Conservation (phyloP, 2,329 filamentous ascomycete genomes). For the Ceratocystis eucalypticola region DNA sequence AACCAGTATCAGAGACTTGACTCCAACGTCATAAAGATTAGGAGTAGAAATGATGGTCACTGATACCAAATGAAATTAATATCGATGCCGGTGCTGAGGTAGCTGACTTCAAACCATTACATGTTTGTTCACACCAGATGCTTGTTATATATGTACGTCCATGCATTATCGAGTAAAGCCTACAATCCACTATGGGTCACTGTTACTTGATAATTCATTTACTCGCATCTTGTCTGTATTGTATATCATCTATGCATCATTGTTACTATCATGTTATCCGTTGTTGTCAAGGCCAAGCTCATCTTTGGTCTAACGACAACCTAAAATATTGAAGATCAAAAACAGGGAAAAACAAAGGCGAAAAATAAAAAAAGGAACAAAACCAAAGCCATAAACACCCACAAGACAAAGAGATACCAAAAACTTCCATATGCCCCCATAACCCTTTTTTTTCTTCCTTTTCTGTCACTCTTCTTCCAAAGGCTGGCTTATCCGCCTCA, state of each 20-base stretch:
- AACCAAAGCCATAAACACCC: background rate
- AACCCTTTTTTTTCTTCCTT: conserved; percentile 10
- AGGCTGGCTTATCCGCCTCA: background rate
- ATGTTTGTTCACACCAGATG: too few species aligned
- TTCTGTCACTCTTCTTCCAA: background rate
- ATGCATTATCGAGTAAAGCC: too few species aligned
- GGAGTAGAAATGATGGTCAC: too few species aligned
- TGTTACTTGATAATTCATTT: too few species aligned
- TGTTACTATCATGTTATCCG: background rate
- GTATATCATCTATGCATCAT: conserved; percentile 7
- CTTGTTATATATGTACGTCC: too few species aligned
- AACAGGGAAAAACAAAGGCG: background rate
- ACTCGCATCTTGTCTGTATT: background rate
- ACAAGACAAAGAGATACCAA: conserved; percentile 1
- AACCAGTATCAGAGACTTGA: too few species aligned
- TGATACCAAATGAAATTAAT: too few species aligned
- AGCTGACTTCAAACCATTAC: too few species aligned
- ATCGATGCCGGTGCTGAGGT: too few species aligned
- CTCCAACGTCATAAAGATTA: too few species aligned
- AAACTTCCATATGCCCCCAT: conserved; percentile 6
- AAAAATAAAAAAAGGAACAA: background rate
- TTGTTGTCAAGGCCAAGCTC: background rate
- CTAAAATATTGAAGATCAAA: background rate
- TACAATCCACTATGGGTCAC: too few species aligned
- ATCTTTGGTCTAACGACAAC: background rate